Evolutionary conservation across 495 filamentous ascomycete genomes (phyloP).

Genomic region (Aspergillus haitiensis): DNA sequence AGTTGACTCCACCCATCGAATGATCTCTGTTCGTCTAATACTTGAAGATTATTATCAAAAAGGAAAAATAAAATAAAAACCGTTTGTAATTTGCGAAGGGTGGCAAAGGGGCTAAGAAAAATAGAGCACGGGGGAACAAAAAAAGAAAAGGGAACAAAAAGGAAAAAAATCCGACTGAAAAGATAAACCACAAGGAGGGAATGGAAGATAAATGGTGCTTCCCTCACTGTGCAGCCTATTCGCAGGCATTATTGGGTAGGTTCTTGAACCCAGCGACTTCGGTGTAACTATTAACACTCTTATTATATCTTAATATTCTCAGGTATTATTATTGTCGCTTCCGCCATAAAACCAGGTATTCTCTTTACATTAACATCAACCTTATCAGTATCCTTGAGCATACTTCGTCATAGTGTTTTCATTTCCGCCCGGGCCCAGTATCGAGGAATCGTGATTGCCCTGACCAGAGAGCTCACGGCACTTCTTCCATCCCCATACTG

Average conservation of each 20-base stretch:
- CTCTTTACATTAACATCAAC: background rate
- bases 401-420: background rate
- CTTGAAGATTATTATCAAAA: constrained; percentile 8
- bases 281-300: background rate
- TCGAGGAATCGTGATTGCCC: background rate
- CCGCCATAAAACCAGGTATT: constrained; percentile 1
- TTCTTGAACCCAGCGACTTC: background rate
- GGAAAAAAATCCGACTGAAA: too few relatives aligned
- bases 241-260: background rate
- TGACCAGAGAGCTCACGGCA: background rate
- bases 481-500: background rate
- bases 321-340: constrained; percentile 3
- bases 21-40: background rate
- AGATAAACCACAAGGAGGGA: too few relatives aligned
- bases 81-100: background rate
- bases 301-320: background rate
- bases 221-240: background rate
- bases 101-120: too few relatives aligned
- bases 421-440: background rate
- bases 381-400: constrained; percentile 10
- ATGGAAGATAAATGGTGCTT: too few relatives aligned
- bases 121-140: too few relatives aligned
- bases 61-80: background rate
- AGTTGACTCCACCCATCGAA: background rate
- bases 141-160: too few relatives aligned